Conservation (phyloP, 2,329 filamentous ascomycete species). For the Aspergillus phoenicis region DNA sequence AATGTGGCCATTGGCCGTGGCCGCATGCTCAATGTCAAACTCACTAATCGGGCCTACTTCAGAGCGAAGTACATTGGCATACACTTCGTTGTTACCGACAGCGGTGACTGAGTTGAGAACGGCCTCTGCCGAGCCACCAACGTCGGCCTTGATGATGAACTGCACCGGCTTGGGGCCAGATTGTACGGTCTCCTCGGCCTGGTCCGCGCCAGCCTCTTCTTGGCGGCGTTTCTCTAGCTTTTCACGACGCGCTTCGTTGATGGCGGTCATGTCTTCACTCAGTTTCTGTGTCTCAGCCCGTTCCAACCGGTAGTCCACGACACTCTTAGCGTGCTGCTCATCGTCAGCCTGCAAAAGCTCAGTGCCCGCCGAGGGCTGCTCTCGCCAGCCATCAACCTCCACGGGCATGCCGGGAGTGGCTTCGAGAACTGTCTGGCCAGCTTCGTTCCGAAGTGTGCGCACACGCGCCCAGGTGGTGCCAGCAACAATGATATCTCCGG, state of each 20-base stretch:
- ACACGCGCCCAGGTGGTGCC: constrained; percentile 86
- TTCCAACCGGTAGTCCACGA: constrained; percentile 74
- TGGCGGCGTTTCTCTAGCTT: constrained; percentile 55
- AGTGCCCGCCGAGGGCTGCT: constrained; percentile 82
- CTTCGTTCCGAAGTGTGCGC: constrained; percentile 82
- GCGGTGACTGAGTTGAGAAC: constrained; percentile 75
- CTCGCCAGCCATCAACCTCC: constrained; percentile 92
- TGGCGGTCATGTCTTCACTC: constrained; percentile 71
- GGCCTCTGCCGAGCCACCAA: constrained; percentile 90
- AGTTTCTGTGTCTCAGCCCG: constrained; percentile 68
- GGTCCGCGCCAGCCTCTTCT: constrained; percentile 38
- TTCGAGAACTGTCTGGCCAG: constrained; percentile 69
- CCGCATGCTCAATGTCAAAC: constrained; percentile 86
- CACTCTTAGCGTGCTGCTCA: constrained; percentile 76
- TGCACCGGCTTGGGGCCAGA: constrained; percentile 63
- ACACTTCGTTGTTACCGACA: constrained; percentile 83
- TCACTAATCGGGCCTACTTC: constrained; percentile 78
- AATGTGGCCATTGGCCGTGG: constrained; percentile 72
- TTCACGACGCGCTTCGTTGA: constrained; percentile 68
- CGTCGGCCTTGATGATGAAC: constrained; percentile 90
- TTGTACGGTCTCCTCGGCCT: constrained; percentile 43
- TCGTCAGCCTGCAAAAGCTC: constrained; percentile 79
- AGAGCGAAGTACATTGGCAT: constrained; percentile 73
- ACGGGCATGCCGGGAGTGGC: constrained; percentile 87
- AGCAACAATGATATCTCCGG: constrained; percentile 82